These are phyloP conservation scores for Colletotrichum noveboracense DNA, from an alignment of 2,329 filamentous ascomycete species.

Conservation along the genomic window DNA sequence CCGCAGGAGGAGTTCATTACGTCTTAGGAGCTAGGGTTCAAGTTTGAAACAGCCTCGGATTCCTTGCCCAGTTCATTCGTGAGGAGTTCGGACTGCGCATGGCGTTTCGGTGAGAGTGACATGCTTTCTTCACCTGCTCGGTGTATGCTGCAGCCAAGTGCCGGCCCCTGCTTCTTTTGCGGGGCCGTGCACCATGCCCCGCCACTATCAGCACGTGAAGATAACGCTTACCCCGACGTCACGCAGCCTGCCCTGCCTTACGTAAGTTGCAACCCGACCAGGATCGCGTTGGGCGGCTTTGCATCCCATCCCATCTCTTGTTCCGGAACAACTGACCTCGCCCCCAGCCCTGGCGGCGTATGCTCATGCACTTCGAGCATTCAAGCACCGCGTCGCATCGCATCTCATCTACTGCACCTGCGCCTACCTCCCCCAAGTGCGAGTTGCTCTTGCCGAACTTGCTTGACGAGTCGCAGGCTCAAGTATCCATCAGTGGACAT, in stretches of 20 bases:
- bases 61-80: neutral
- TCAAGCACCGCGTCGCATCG: neutral
- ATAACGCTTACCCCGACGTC: neutral
- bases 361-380: neutral
- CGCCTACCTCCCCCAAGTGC: conserved; percentile 1
- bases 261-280: conserved; percentile 12
- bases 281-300: neutral
- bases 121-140: neutral
- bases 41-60: conserved; percentile 2
- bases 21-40: neutral
- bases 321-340: neutral
- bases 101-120: neutral
- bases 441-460: conserved; percentile 6
- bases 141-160: neutral
- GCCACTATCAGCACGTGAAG: conserved; percentile 12
- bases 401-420: neutral
- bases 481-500: neutral
- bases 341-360: neutral
- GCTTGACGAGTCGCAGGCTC: conserved; percentile 6
- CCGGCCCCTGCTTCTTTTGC: neutral
- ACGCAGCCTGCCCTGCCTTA: neutral
- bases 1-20: neutral
- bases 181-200: neutral
- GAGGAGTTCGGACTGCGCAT: neutral
- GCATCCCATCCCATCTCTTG: neutral